Evolutionary conservation across 768 basidiomycete species (phyloP), one percentile per base, ranked within the genome.

Genomic region (Mycena vitilis): DNA sequence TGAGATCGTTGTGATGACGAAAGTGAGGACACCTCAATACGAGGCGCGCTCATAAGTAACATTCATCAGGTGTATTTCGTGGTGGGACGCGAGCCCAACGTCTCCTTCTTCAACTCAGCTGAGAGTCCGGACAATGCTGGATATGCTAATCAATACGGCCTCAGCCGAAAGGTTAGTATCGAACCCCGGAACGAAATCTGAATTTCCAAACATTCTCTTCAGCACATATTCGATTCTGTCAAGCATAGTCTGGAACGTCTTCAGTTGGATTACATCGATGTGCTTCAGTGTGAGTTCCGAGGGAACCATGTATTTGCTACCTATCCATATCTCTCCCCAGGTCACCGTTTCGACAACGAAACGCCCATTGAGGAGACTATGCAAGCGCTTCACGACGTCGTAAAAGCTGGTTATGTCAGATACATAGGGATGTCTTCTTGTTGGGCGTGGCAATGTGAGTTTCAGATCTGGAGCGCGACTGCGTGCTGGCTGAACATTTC

Each of bases 1-100:
- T 16, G 87, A 90, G 70, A 88, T 94, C 52, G 92, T 95, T 20
- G 86, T 95, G 18, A 85, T 94, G 82, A 93, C 93, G 63, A 94
- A 95, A 80, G 88, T 87, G 63, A 71, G 63, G 10, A 40, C 40
- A 40, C 40, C 40, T 11, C 11, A 40, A 40, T 4, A 10, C 10
- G 2, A 40, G 40, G 40, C 40, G 30, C 30, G 30, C 5, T 30
- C 5, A 30, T 30, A 30, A 30, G 30, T 30, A 30, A 30, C 30
- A 30, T 30, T 30, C 30, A 30, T 30, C 30, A 89, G 89, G 68
- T 85, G 16, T 82, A 72, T 63, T 76, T 68, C 18, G 71, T 76
- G 5, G 81, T 84, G 5, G 75, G 65, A 10, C 80, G 74, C 51
- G 71, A 75, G 4, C 37, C 75, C 18, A 69, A 60, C 2, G 51